Evolutionary conservation across 768 basidiomycete species (phyloP), one percentile per base, ranked within the genome.

Genomic region (Coprinopsis sp.): DNA sequence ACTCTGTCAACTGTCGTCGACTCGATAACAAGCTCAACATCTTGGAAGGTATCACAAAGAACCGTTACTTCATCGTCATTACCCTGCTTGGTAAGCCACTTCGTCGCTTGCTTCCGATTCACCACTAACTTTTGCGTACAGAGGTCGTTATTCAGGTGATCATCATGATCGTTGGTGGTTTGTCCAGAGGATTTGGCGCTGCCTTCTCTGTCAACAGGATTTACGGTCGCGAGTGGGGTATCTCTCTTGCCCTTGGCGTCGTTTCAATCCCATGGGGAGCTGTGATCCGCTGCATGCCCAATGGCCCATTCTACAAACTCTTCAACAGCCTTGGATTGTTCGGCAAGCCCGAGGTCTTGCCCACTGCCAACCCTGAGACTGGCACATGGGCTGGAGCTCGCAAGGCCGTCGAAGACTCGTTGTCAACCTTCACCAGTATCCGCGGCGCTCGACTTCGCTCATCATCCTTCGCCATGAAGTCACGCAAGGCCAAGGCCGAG

Each of bases 161-260:
- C 51, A 94, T 98, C 47, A 87, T 97, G 43, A 91, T 92, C 58
- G 75, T 98, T 33, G 95, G 93, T 31, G 87, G 89, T 28, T 24
- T 28, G 30, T 24, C 30, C 27, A 4, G 4, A 14, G 40, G 40
- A 4, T 30, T 42, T 18, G 40, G 40, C 25, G 77, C 87, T 2
- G 94, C 93, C 0, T 98, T 99, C 74, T 83, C 88, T 58, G 95
- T 97, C 7, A 84, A 80, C 1, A 73, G 61, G 6, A 81, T 98
- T 41, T 69, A 70, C 30, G 91, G 87, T 7, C 80, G 79, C 31
- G 91, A 95, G 63, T 99, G 96, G 96, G 93, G 81, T 44, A 90
- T 98, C 54, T 88, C 90, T 1, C 69, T 99, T 30, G 84, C 91
- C 39, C 76, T 97, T 27, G 96, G 95, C 28, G 51, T 85, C 33